Percentiles rank a stretch among this genome's conserved stretches.
phyloP scores from a whole-genome alignment of 208 protist genomes.

The Leishmania amazonensis region DNA sequence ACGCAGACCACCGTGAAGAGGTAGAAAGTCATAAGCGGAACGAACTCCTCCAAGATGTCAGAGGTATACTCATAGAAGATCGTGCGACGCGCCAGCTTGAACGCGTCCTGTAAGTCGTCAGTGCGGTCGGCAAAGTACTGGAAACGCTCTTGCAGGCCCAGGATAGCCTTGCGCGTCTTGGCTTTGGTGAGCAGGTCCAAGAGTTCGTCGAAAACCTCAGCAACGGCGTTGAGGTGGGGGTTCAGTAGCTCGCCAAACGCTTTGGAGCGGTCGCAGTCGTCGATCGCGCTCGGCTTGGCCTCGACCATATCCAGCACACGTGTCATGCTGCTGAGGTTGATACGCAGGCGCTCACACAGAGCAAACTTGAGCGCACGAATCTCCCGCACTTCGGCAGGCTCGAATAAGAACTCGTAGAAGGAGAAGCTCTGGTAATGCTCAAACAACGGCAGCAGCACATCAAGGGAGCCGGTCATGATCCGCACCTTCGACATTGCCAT shows the following conservation, averaged over 20 bases:
- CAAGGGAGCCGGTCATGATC: constrained; percentile 67
- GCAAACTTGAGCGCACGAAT: constrained; percentile 64
- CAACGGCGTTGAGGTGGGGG: constrained; percentile 61
- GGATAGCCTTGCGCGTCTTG: constrained; percentile 46
- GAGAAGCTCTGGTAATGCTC: constrained; percentile 70
- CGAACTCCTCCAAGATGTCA: constrained; percentile 79
- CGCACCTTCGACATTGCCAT: constrained; percentile 86
- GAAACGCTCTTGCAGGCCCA: constrained; percentile 40
- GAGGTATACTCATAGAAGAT: constrained; percentile 85
- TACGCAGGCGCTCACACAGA: constrained; percentile 68
- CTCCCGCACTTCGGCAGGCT: constrained; percentile 64
- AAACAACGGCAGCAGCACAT: constrained; percentile 60
- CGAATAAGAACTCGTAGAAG: constrained; percentile 85
- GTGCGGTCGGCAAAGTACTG: constrained; percentile 53
- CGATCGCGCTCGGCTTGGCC: constrained; percentile 63
- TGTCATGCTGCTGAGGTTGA: constrained; percentile 81
- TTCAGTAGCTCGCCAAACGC: constrained; percentile 65
- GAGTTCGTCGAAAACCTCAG: constrained; percentile 65
- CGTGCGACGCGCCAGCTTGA: constrained; percentile 57
- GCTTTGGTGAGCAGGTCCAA: constrained; percentile 55
- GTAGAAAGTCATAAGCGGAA: constrained; percentile 92
- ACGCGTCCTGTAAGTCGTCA: constrained; percentile 63
- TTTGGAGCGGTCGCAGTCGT: constrained; percentile 70
- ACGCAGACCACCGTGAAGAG: constrained; percentile 87
- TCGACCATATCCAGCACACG: constrained; percentile 86